Percentiles rank a stretch among this genome's conserved stretches.
phyloP scores from a whole-genome alignment of 2,329 filamentous ascomycete species.

The Botryotinia calthae region DNA sequence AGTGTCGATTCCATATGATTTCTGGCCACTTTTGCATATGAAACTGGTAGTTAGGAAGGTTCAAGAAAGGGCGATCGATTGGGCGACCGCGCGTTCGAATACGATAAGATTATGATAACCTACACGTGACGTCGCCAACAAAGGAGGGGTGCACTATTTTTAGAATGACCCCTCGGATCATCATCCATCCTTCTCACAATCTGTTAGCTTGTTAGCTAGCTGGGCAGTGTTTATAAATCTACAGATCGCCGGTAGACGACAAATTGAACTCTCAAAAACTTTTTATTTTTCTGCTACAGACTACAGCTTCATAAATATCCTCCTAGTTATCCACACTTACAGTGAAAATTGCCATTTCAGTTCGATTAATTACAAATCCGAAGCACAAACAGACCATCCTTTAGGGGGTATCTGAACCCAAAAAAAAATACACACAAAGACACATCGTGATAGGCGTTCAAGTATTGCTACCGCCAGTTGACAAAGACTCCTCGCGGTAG shows the following conservation, averaged over 20 bases:
- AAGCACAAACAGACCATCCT: slow-evolving; percentile 17
- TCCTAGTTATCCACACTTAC: not conserved
- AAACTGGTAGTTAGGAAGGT: slow-evolving; percentile 3
- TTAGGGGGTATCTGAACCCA: slow-evolving; percentile 24
- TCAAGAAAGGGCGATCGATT: not conserved
- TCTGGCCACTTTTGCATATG: slow-evolving; percentile 10
- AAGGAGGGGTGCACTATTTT: slow-evolving; percentile 14
- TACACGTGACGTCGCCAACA: slow-evolving; percentile 12
- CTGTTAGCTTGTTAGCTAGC: not conserved
- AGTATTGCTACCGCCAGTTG: slow-evolving; percentile 21
- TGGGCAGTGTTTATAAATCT: not conserved
- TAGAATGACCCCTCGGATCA: not conserved
- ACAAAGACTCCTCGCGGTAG: not conserved
- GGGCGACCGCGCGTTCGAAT: slow-evolving; percentile 12
- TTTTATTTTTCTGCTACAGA: not conserved
- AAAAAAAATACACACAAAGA: slow-evolving; percentile 10
- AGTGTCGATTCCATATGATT: not conserved
- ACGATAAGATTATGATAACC: slow-evolving; percentile 18
- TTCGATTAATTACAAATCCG: slow-evolving; percentile 18
- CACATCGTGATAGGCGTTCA: slow-evolving; percentile 26
- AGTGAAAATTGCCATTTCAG: not conserved
- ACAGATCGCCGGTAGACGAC: not conserved
- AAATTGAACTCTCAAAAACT: not conserved
- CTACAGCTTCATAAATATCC: not conserved
- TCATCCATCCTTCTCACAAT: not conserved